phyloP scores from a whole-genome alignment of 306 rosid genomes.

The Sophora flavescens region DNA sequence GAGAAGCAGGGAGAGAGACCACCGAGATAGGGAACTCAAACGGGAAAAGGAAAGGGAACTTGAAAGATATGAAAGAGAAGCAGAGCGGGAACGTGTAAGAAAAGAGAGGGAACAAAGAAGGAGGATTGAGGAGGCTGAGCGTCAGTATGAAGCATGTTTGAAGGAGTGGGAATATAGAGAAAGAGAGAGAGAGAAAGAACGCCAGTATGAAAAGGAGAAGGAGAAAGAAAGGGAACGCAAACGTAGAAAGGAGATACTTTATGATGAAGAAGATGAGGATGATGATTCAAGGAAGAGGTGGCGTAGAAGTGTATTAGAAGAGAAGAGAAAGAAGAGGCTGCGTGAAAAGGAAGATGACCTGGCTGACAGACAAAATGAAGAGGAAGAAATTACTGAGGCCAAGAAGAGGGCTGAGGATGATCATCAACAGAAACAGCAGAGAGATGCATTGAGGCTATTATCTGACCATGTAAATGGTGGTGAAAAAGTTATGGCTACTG shows the following conservation, averaged over 20 bases:
- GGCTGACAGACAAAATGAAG: slow-evolving; percentile 79
- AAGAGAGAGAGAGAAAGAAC: slow-evolving; percentile 89
- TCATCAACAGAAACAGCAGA: slow-evolving; percentile 64
- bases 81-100: slow-evolving; percentile 91
- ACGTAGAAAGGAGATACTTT: slow-evolving; percentile 81
- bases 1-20: slow-evolving; percentile 87
- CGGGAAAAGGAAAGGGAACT: slow-evolving; percentile 94
- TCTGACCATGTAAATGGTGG: slow-evolving; percentile 56
- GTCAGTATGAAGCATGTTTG: slow-evolving; percentile 81
- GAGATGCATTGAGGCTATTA: slow-evolving; percentile 65
- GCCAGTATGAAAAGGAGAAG: slow-evolving; percentile 91
- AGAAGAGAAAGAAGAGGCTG: slow-evolving; percentile 87
- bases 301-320: slow-evolving; percentile 89
- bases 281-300: slow-evolving; percentile 94
- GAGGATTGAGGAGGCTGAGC: slow-evolving; percentile 89
- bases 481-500: slow-evolving; percentile 53
- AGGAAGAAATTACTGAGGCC: slow-evolving; percentile 91
- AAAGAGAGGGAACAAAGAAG: slow-evolving; percentile 97
- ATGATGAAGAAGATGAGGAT: slow-evolving; percentile 97
- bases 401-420: slow-evolving; percentile 82
- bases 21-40: slow-evolving; percentile 87
- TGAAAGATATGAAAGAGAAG: slow-evolving; percentile 97
- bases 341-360: slow-evolving; percentile 94
- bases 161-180: slow-evolving; percentile 99
- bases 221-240: slow-evolving; percentile 97